Evolutionary conservation across 1,284 basidiomycete species (phyloP).

Genomic region (Rhodotorula sp.): DNA sequence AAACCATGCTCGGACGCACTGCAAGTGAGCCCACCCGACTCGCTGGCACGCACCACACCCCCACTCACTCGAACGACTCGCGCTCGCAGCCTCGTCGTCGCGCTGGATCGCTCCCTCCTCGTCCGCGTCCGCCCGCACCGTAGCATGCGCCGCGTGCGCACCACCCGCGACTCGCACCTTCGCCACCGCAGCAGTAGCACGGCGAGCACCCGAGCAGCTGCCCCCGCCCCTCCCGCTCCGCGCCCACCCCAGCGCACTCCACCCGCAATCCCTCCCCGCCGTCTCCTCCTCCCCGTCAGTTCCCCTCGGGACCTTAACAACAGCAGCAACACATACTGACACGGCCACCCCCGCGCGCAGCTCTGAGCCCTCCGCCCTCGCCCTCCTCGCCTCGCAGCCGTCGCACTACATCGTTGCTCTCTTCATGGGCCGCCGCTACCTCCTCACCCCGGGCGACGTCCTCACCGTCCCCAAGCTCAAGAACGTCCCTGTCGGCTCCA

Average conservation of each 20-base stretch:
- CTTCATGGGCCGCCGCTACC: constrained; percentile 83
- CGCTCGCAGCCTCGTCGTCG: constrained; percentile 22
- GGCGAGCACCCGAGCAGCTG: constrained; percentile 1
- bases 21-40: not conserved
- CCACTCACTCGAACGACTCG: not conserved
- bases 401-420: constrained; percentile 87
- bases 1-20: not conserved
- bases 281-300: not conserved
- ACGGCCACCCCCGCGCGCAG: not conserved
- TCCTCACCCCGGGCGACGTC: constrained; percentile 83
- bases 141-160: not conserved
- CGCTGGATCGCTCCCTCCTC: constrained; percentile 15
- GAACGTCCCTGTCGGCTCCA: constrained; percentile 78
- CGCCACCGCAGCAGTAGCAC: not conserved
- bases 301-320: too few relatives aligned
- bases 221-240: constrained; percentile 12
- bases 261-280: not conserved
- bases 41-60: not conserved
- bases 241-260: constrained; percentile 20
- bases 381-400: constrained; percentile 61
- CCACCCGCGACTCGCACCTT: not conserved
- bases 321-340: not conserved
- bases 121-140: not conserved
- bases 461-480: constrained; percentile 83
- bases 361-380: constrained; percentile 25